Percentiles rank a stretch among this genome's conserved stretches.
phyloP scores from a whole-genome alignment of 2,329 filamentous ascomycete genomes.

The Colletotrichum musicola region DNA sequence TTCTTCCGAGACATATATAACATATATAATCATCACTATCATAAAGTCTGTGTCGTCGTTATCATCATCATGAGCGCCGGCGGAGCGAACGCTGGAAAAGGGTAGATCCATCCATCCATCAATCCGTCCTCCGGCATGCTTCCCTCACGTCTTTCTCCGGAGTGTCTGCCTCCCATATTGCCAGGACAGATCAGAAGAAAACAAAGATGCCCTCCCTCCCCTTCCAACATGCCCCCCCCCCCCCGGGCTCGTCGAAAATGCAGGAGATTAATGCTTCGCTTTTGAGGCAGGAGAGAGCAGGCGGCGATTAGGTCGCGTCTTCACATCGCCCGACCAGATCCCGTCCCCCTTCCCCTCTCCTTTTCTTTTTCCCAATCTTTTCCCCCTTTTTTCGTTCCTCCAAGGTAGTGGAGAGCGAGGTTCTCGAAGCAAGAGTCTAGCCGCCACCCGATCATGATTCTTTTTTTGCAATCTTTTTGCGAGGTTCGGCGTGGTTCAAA shows the following conservation, averaged over 20 bases:
- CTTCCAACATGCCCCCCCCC: background rate
- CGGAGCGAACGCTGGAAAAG: too few relatives aligned
- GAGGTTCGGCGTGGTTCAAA: too few relatives aligned
- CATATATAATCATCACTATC: too few relatives aligned
- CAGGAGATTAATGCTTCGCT: constrained; percentile 5
- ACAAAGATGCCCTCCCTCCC: background rate
- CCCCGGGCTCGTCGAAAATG: constrained; percentile 3
- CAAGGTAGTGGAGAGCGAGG: background rate
- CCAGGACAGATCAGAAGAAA: background rate
- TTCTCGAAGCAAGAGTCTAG: constrained; percentile 23
- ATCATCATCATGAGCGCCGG: too few relatives aligned
- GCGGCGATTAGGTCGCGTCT: background rate
- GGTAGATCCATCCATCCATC: too few relatives aligned
- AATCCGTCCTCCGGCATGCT: too few relatives aligned
- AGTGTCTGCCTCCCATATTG: background rate
- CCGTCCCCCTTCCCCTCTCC: background rate
- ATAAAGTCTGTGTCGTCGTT: too few relatives aligned
- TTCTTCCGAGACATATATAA: too few relatives aligned
- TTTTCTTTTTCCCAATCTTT: background rate
- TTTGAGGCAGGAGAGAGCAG: background rate
- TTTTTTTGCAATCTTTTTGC: constrained; percentile 37
- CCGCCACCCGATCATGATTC: constrained; percentile 17
- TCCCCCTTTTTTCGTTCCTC: background rate
- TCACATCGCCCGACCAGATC: background rate
- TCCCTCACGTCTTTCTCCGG: too few relatives aligned